Base-by-base conservation (phyloP, 148 eudicot genomes). In the Persicaria tinctoria region DNA sequence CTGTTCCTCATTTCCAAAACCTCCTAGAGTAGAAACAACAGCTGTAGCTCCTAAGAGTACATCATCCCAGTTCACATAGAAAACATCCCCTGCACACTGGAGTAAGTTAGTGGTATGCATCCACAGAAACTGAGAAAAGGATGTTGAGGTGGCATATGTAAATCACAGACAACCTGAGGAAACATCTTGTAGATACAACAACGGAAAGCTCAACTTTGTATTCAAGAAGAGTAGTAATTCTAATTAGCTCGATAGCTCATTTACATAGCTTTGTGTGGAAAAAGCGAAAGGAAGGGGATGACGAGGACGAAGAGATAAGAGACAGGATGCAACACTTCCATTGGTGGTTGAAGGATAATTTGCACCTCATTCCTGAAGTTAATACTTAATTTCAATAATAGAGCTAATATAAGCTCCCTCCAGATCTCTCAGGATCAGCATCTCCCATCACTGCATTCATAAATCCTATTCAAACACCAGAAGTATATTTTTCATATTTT, bases 51-150 rank as follows among this genome's bases (percentile, higher is more conserved):
- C 98, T 73, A 73, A 56, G 78, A 95, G 93, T 73, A 95, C 88
- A 76, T 95, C 98, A 74, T 95, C 98, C 98, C 98, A 95, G 69
- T 92, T 90, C 76, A 85, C 89, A 80, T 95, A 95, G 82, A 95
- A 95, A 78, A 90, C 98, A 85, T 95, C 98, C 73, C 98, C 98
- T 95, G 92, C 78, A 83, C 74, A 41, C 76, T 75, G 20, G 14
- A 27, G 68, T 6, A 57, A 46, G 2, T 20, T 20, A 20, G 41
- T 20, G 66, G 66, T 38, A 20, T 20, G 66, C 4, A 9, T 23
- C 4, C 11, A 66, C 70, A 66, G 70, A 41, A 32, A 32, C 41
- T 32, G 41, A 32, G 41, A 32, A 32, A 66, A 41, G 41, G 68
- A 32, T 16, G 5, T 10, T 32, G 45, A 8, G 46, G 14, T 10